Evolutionary conservation across 768 basidiomycete species (phyloP).

Genomic region (Amanita jacksonii): DNA sequence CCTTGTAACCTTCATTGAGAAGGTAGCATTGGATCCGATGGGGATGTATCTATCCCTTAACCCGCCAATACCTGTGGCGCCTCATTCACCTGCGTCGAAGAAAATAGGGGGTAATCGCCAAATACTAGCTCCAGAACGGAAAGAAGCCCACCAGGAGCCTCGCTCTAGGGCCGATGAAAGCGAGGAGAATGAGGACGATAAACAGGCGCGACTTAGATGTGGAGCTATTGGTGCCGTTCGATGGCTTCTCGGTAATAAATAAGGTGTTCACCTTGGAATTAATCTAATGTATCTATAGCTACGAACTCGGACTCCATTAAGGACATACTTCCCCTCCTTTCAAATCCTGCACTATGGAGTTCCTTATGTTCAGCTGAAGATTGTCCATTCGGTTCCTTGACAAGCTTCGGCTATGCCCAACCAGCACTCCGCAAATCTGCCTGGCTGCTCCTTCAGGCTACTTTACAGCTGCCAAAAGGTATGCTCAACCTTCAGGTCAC

Average conservation of each 20-base stretch:
- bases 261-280: background rate
- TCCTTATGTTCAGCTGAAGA: constrained; percentile 35
- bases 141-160: constrained; percentile 24
- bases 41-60: constrained; percentile 53
- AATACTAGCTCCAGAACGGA: constrained; percentile 15
- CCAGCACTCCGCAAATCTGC: constrained; percentile 65
- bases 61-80: constrained; percentile 40
- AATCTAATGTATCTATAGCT: constrained; percentile 11
- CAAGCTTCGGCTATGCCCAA: constrained; percentile 52
- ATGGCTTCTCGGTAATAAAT: constrained; percentile 50
- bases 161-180: constrained; percentile 45
- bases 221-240: constrained; percentile 56
- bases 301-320: constrained; percentile 15
- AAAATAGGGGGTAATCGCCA: constrained; percentile 20
- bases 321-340: constrained; percentile 30
- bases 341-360: constrained; percentile 52
- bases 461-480: constrained; percentile 41
- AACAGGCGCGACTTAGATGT: constrained; percentile 59
- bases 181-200: constrained; percentile 63
- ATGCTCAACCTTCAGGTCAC: constrained; percentile 2
- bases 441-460: constrained; percentile 46
- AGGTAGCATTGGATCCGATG: constrained; percentile 50
- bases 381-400: constrained; percentile 32
- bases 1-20: constrained; percentile 42
- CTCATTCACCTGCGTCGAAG: constrained; percentile 19